phyloP scores from a whole-genome alignment of 1,284 basidiomycete genomes.

The Schizophyllum amplum region DNA sequence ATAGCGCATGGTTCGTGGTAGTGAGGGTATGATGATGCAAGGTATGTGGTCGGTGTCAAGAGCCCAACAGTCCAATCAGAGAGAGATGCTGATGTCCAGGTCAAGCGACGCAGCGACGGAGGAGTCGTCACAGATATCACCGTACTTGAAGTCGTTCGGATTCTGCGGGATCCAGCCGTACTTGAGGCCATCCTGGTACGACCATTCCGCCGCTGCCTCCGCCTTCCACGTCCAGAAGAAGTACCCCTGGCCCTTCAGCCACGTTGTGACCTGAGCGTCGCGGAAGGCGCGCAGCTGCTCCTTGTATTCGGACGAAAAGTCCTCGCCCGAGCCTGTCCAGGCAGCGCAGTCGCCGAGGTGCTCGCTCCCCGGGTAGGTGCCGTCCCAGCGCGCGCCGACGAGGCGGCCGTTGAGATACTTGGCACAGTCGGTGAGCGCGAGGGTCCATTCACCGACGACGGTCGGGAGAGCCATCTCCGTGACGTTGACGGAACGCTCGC shows the following conservation, averaged over 20 bases:
- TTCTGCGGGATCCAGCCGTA: conserved; percentile 78
- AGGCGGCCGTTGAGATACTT: conserved; percentile 68
- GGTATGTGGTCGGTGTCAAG: neutral
- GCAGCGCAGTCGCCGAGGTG: conserved; percentile 65
- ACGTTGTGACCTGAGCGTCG: conserved; percentile 75
- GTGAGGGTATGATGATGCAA: neutral
- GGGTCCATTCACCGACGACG: conserved; percentile 80
- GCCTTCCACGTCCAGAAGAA: conserved; percentile 39
- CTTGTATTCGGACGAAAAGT: conserved; percentile 78
- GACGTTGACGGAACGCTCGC: conserved; percentile 39
- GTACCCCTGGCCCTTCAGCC: conserved; percentile 62
- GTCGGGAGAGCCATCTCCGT: conserved; percentile 58
- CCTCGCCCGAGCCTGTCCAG: conserved; percentile 61
- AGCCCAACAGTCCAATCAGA: neutral
- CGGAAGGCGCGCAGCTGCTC: conserved; percentile 75
- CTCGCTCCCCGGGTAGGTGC: conserved; percentile 26
- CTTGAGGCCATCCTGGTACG: conserved; percentile 67
- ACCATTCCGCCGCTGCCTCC: conserved; percentile 64
- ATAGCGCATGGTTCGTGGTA: no score
- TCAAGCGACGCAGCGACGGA: neutral
- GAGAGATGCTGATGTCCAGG: neutral
- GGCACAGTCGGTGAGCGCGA: conserved; percentile 62
- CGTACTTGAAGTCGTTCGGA: conserved; percentile 30
- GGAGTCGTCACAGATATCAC: conserved; percentile 29
- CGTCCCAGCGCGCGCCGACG: conserved; percentile 72